phyloP scores from a whole-genome alignment of 768 basidiomycete species.

The Boletellus emodensis region DNA sequence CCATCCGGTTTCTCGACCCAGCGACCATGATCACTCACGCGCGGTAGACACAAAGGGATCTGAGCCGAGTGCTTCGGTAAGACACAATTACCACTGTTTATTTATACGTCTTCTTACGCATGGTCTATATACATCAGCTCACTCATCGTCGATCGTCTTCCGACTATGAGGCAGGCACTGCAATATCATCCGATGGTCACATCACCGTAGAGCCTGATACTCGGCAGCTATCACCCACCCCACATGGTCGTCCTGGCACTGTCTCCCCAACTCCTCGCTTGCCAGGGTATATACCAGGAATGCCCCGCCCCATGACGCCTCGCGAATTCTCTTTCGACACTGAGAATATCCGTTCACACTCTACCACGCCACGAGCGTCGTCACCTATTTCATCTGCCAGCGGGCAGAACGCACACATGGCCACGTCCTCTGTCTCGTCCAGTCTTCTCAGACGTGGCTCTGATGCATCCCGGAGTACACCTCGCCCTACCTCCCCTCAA shows the following conservation, averaged over 20 bases:
- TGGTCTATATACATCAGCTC: constrained; percentile 11
- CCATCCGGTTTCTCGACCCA: constrained; percentile 39
- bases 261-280: constrained; percentile 51
- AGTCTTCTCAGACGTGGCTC: constrained; percentile 52
- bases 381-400: constrained; percentile 48
- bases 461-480: constrained; percentile 47
- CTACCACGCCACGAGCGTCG: constrained; percentile 72
- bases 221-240: constrained; percentile 58
- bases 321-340: constrained; percentile 59
- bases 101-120: constrained; percentile 18
- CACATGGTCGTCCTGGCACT: constrained; percentile 47
- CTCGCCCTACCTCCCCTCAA: constrained; percentile 47
- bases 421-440: constrained; percentile 35
- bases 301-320: constrained; percentile 91
- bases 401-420: constrained; percentile 32
- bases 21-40: constrained; percentile 25
- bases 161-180: constrained; percentile 61
- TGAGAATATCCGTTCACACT: constrained; percentile 71
- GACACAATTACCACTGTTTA: constrained; percentile 8
- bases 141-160: constrained; percentile 34
- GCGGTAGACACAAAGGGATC: constrained; percentile 13
- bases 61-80: constrained; percentile 24
- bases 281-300: constrained; percentile 86
- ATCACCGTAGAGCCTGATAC: constrained; percentile 44
- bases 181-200: constrained; percentile 64